A percentile compares a stretch with the other conserved stretches of the same genome.
Conservation (phyloP, 768 basidiomycete genomes). For the Calocybe gangraenosa region DNA sequence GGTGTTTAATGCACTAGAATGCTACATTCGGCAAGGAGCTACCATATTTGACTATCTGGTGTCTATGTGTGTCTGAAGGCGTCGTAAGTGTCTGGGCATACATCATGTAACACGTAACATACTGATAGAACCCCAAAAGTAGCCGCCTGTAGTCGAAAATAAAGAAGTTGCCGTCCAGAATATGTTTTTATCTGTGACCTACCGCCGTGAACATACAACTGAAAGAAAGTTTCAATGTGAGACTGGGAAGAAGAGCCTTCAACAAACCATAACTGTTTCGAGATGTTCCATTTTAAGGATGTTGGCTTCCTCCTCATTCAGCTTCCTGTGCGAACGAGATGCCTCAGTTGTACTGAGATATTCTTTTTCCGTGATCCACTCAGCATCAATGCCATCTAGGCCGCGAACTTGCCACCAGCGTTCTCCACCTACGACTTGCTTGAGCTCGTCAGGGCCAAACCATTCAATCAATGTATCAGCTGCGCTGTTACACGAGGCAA, state of each 20-base stretch:
- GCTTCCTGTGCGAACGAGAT: constrained; percentile 23
- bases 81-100: not conserved
- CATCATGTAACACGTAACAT: constrained; percentile 10
- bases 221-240: constrained; percentile 7
- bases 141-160: constrained; percentile 39
- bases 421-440: constrained; percentile 66
- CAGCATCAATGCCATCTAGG: constrained; percentile 61
- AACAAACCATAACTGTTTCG: constrained; percentile 50
- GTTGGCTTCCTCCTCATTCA: constrained; percentile 32
- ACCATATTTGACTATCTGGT: constrained; percentile 58
- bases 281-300: constrained; percentile 51
- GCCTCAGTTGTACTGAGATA: constrained; percentile 27
- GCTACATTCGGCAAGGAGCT: constrained; percentile 1
- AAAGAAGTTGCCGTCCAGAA: not conserved
- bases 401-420: constrained; percentile 85
- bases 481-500: constrained; percentile 51
- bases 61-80: constrained; percentile 50
- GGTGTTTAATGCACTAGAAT: constrained; percentile 3
- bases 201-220: constrained; percentile 71
- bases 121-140: constrained; percentile 66
- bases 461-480: constrained; percentile 68
- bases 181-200: constrained; percentile 1
- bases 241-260: not conserved
- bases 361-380: constrained; percentile 55
- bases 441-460: constrained; percentile 68